Evolutionary conservation across 129 eudicot genomes (phyloP).

Genomic region (Saposhnikovia divaricata): DNA sequence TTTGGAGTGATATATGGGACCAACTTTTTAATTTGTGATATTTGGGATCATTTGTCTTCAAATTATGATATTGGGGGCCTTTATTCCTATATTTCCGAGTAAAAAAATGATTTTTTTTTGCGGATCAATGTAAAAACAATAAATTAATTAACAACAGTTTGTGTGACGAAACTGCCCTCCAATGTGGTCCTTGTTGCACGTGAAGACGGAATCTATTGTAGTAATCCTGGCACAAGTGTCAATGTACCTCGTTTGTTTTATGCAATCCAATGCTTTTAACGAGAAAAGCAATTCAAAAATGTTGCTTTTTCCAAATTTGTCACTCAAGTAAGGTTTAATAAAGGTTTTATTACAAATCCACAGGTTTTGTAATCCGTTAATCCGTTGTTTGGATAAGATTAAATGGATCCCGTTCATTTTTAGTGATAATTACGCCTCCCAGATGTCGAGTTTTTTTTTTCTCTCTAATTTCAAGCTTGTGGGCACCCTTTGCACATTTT

Average conservation of each 20-base stretch:
- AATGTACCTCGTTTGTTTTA: background rate
- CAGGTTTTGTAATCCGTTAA: background rate
- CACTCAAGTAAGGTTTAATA: background rate
- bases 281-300: background rate
- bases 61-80: too few species aligned
- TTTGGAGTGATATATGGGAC: too few species aligned
- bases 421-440: background rate
- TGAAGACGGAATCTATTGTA: background rate
- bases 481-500: background rate
- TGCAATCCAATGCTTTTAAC: background rate
- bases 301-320: slow-evolving; percentile 7
- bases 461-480: too few species aligned
- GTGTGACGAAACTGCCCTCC: background rate
- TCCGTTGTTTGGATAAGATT: background rate
- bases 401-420: background rate
- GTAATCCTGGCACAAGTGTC: background rate
- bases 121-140: too few species aligned
- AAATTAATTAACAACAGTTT: too few species aligned
- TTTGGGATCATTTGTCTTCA: too few species aligned
- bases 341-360: background rate
- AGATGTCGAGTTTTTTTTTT: too few species aligned
- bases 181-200: background rate
- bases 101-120: too few species aligned
- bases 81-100: too few species aligned
- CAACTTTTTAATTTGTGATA: too few species aligned